phyloP scores from a whole-genome alignment of 331 rosid species.

The Stylosanthes scabra region DNA sequence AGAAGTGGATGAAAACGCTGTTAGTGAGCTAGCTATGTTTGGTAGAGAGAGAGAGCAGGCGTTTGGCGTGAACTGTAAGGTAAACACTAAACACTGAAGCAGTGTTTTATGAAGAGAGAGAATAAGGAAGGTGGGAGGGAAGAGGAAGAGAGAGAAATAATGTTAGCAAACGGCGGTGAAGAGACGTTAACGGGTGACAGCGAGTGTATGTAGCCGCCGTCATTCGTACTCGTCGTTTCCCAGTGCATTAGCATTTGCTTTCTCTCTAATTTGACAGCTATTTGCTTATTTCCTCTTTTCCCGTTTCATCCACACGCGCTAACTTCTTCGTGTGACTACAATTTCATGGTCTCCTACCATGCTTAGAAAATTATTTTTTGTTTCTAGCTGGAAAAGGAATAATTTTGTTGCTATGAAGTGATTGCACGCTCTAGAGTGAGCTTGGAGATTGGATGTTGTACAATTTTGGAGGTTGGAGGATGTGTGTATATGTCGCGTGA shows the following conservation, averaged over 20 bases:
- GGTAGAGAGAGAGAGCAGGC: slow-evolving; percentile 48
- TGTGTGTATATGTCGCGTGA: neutral
- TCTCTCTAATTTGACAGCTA: slow-evolving; percentile 43
- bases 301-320: slow-evolving; percentile 24
- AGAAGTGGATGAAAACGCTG: slow-evolving; percentile 27
- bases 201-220: slow-evolving; percentile 66
- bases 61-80: slow-evolving; percentile 83
- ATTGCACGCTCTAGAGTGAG: neutral
- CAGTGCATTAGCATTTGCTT: slow-evolving; percentile 38
- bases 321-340: neutral
- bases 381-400: no score
- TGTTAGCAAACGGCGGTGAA: slow-evolving; percentile 80
- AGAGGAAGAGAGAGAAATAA: slow-evolving; percentile 11
- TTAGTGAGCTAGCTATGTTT: slow-evolving; percentile 16
- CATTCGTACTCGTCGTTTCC: slow-evolving; percentile 74
- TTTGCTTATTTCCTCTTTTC: neutral
- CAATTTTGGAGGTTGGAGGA: neutral
- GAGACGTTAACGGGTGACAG: slow-evolving; percentile 55
- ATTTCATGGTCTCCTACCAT: neutral
- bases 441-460: neutral
- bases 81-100: slow-evolving; percentile 42
- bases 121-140: neutral
- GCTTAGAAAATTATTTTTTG: neutral
- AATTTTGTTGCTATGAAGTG: no score
- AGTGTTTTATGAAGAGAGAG: slow-evolving; percentile 54